phyloP scores from a whole-genome alignment of 2,329 filamentous ascomycete species.

The Pseudogymnoascus sp. region DNA sequence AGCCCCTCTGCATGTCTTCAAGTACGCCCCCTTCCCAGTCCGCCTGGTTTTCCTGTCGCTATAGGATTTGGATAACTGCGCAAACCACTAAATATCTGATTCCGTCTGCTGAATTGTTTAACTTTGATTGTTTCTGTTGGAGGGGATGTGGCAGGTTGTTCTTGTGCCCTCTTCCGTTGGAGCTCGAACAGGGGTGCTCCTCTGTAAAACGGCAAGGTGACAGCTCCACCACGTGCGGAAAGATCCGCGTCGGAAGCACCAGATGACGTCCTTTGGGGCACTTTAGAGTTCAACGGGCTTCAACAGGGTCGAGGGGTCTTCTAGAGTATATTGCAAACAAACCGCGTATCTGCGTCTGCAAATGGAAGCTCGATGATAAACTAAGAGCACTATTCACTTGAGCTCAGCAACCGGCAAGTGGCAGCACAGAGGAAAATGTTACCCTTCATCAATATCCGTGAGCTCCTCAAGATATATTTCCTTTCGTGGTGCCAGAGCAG shows the following conservation, averaged over 20 bases:
- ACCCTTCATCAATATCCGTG: conserved; percentile 57
- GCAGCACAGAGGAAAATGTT: conserved; percentile 40
- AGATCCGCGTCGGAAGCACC: not conserved
- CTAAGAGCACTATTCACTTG: not conserved
- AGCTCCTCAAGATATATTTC: conserved; percentile 20
- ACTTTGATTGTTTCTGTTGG: not conserved
- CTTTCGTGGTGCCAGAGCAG: conserved; percentile 12
- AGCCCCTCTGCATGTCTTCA: conserved; percentile 3
- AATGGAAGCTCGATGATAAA: conserved; percentile 6
- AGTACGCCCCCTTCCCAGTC: not conserved
- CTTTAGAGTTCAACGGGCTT: not conserved
- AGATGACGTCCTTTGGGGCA: conserved; percentile 7
- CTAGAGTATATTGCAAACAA: not conserved
- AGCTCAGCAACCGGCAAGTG: not conserved
- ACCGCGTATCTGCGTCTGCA: not conserved
- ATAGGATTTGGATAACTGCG: not conserved
- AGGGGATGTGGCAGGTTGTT: not conserved
- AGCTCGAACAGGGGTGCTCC: conserved; percentile 5
- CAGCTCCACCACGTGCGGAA: conserved; percentile 9
- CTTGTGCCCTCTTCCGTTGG: not conserved
- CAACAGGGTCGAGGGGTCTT: conserved; percentile 1
- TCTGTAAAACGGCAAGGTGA: conserved; percentile 8
- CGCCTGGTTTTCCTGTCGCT: not conserved
- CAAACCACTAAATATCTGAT: not conserved
- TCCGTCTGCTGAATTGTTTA: not conserved